Evolutionary conservation across 106 monocot species (phyloP), one percentile per base, ranked within the genome.

Genomic region (Cymbidium sinense): DNA sequence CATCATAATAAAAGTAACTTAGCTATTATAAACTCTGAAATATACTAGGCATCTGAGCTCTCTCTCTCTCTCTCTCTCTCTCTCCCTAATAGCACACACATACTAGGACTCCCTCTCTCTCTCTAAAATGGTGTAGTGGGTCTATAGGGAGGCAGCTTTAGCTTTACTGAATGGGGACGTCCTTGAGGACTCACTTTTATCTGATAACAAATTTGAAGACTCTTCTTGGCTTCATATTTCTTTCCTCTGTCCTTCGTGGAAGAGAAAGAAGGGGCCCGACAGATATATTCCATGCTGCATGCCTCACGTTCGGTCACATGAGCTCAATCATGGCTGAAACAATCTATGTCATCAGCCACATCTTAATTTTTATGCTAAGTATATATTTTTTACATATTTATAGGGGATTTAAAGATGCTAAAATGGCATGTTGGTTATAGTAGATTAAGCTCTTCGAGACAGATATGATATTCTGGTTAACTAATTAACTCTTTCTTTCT

Each of bases 241-340:
- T 74, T 74, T 47, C 28, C 27, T 5, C 43, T 23, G 27, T 74
- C 27, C 43, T 74, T 74, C 74, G 74, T 44, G 27, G 73, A 73
- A 12, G 74, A 44, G 74, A 12, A 47, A 20, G 71, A 71, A 35
- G 76, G 76, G 76, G 74, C 27, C 75, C 47, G 41, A 34, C 43
- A 72, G 27, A 17, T 13, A 75, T 75, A 79, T 79, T 83, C 79
- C 75, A 78, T 65, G 64, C 67, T 27, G 74, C 74, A 74, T 34
- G 50, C 47, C 12, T 83, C 84, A 84, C 79, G 84, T 79, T 84
- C 23, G 54, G 27, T 75, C 84, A 79, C 84, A 79, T 84, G 84
- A 84, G 84, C 75, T 76, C 84, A 83, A 79, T 83, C 83, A 82
- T 78, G 77, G 73, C 74, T 43, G 34, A 58, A 84, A 83, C 36